Conservation (phyloP, 2,329 filamentous ascomycete genomes). For the Aspergillus arachidicola region DNA sequence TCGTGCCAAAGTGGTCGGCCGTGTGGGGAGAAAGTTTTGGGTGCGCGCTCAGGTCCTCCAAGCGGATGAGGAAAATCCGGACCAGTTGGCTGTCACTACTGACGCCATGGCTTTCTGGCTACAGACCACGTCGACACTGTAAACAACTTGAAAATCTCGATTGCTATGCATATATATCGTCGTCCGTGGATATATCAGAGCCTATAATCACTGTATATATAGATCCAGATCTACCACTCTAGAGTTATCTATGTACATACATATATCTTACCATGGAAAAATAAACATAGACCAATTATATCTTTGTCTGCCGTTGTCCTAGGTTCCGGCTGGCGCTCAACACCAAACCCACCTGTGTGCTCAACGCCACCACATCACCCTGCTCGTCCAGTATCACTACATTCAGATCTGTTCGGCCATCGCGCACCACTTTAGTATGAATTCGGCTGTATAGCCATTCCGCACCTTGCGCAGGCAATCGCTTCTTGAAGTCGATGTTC, state of each 20-base stretch:
- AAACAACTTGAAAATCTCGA: neutral
- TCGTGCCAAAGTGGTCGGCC: constrained; percentile 38
- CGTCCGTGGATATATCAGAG: neutral
- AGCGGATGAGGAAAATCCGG: constrained; percentile 35
- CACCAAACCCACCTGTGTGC: constrained; percentile 68
- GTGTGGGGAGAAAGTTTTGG: constrained; percentile 45
- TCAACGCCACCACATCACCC: constrained; percentile 68
- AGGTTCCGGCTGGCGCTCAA: constrained; percentile 66
- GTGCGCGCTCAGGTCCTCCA: constrained; percentile 43
- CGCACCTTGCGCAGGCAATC: constrained; percentile 66
- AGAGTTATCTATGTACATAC: constrained; percentile 7
- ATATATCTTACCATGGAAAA: constrained; percentile 16
- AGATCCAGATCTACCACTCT: neutral
- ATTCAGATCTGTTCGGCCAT: constrained; percentile 76
- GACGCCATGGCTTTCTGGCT: constrained; percentile 48
- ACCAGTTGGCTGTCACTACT: constrained; percentile 37
- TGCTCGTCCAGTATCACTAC: constrained; percentile 66
- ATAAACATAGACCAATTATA: constrained; percentile 14
- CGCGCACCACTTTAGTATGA: constrained; percentile 66
- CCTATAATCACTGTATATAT: neutral
- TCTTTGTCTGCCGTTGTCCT: constrained; percentile 44
- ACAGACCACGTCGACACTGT: constrained; percentile 23
- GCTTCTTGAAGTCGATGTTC: constrained; percentile 76
- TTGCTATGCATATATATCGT: neutral
- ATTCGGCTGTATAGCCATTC: constrained; percentile 73